These are phyloP conservation scores for Rhodofomes roseus DNA, from an alignment of 1,284 basidiomycete species.

Conservation along the genomic window DNA sequence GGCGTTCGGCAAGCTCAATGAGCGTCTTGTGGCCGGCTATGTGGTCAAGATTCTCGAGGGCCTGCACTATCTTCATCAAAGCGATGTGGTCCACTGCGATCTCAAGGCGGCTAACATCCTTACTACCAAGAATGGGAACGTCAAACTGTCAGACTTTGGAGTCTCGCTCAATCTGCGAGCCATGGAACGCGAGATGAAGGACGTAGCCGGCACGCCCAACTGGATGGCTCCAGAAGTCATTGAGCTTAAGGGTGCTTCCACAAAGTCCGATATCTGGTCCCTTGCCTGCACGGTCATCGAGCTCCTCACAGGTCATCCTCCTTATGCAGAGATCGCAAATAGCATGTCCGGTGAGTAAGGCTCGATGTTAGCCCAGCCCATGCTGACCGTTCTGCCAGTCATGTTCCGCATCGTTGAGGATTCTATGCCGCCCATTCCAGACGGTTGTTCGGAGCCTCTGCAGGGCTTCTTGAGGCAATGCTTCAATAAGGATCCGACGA, in stretches of 20 bases:
- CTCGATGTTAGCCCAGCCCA: background rate
- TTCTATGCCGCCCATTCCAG: conserved; percentile 81
- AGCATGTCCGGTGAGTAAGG: conserved; percentile 71
- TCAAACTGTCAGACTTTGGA: conserved; percentile 98
- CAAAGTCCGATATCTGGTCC: conserved; percentile 88
- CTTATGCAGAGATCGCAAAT: conserved; percentile 84
- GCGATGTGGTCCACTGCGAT: conserved; percentile 86
- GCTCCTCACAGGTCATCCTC: conserved; percentile 86
- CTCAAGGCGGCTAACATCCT: conserved; percentile 99
- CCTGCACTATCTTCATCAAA: conserved; percentile 82
- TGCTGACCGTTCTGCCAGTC: conserved; percentile 41
- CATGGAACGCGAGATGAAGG: conserved; percentile 84
- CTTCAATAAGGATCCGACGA: conserved; percentile 83
- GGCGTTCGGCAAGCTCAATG: conserved; percentile 89
- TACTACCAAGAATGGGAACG: conserved; percentile 95
- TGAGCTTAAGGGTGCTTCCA: conserved; percentile 72
- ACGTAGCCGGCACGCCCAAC: conserved; percentile 92
- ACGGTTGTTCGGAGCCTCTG: conserved; percentile 69
- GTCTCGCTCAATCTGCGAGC: conserved; percentile 98
- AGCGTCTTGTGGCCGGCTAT: conserved; percentile 84
- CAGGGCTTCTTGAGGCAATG: conserved; percentile 79
- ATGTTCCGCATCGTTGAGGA: conserved; percentile 98
- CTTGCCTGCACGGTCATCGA: conserved; percentile 93
- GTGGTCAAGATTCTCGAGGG: conserved; percentile 94
- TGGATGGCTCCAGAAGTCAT: conserved; percentile 99